Evolutionary conservation across 495 filamentous ascomycete species (phyloP).

Genomic region (Aspergillus egyptiacus): DNA sequence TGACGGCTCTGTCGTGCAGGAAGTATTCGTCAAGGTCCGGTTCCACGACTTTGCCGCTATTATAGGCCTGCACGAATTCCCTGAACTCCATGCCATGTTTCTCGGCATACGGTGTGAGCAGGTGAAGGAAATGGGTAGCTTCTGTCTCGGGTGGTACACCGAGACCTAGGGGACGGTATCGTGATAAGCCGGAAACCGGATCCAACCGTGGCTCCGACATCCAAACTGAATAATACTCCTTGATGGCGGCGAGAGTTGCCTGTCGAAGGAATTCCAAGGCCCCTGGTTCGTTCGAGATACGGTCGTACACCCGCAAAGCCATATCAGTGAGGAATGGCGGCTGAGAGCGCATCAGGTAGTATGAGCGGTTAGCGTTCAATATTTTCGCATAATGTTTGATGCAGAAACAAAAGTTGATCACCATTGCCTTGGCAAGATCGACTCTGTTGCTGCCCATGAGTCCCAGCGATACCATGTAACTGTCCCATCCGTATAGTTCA

Average conservation of each 20-base stretch:
- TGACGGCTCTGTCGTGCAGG: conserved; percentile 86
- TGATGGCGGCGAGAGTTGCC: conserved; percentile 84
- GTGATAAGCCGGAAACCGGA: conserved; percentile 71
- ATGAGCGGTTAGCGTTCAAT: conserved; percentile 90
- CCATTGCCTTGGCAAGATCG: conserved; percentile 86
- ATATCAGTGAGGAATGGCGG: conserved; percentile 97
- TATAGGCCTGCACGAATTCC: conserved; percentile 83
- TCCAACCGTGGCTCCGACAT: conserved; percentile 74
- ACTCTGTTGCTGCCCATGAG: conserved; percentile 74
- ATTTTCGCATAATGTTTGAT: conserved; percentile 98
- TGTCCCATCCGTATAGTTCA: conserved; percentile 96
- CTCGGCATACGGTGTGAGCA: conserved; percentile 77
- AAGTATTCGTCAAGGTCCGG: conserved; percentile 92
- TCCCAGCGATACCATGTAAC: conserved; percentile 91
- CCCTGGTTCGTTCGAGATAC: conserved; percentile 73
- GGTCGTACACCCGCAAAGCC: conserved; percentile 82
- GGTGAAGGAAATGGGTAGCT: conserved; percentile 77
- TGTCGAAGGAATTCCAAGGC: conserved; percentile 70
- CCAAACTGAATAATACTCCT: conserved; percentile 94
- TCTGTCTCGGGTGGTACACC: conserved; percentile 95
- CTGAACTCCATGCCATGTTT: conserved; percentile 76
- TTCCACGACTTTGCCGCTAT: conserved; percentile 67
- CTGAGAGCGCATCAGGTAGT: conserved; percentile 90
- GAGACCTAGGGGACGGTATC: conserved; percentile 80
- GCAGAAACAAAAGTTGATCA: conserved; percentile 92